Conservation (phyloP, 2,329 filamentous ascomycete genomes). For the Cytospora paraplurivora region DNA sequence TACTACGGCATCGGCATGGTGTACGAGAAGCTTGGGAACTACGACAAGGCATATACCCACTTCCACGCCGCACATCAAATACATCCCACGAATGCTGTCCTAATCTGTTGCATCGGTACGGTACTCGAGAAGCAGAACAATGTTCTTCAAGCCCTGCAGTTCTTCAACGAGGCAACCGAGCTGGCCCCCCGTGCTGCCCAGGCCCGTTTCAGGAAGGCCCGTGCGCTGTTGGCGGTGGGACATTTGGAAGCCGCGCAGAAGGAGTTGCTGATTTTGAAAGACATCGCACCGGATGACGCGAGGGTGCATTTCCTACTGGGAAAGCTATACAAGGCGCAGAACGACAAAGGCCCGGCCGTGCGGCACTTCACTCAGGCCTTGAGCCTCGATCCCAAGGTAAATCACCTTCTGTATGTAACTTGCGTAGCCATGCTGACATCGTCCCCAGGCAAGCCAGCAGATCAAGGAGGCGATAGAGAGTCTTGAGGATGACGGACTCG, state of each 20-base stretch:
- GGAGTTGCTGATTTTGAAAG: conserved; percentile 86
- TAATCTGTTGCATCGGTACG: conserved; percentile 89
- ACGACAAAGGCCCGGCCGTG: conserved; percentile 78
- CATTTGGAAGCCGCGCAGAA: conserved; percentile 72
- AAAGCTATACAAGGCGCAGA: conserved; percentile 73
- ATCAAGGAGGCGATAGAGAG: conserved; percentile 98
- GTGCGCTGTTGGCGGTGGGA: conserved; percentile 76
- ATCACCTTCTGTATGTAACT: conserved; percentile 32
- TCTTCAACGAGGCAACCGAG: conserved; percentile 80
- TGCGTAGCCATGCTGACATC: no score
- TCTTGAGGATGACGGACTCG: conserved; percentile 75
- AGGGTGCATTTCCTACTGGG: conserved; percentile 95
- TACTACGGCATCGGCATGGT: conserved; percentile 88
- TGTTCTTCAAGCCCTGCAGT: conserved; percentile 72
- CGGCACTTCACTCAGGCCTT: conserved; percentile 92
- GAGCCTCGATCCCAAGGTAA: conserved; percentile 94
- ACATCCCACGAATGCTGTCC: conserved; percentile 89
- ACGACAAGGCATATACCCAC: conserved; percentile 87
- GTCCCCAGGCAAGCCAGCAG: conserved; percentile 74
- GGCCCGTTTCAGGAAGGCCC: conserved; percentile 90
- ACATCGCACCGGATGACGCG: conserved; percentile 89
- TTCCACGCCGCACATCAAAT: conserved; percentile 86
- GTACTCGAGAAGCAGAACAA: conserved; percentile 89
- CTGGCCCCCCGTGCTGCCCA: conserved; percentile 80
- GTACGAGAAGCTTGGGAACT: conserved; percentile 87